These are phyloP conservation scores for Hypomyces rosellus DNA, from an alignment of 2,329 filamentous ascomycete species.

Conservation along the genomic window DNA sequence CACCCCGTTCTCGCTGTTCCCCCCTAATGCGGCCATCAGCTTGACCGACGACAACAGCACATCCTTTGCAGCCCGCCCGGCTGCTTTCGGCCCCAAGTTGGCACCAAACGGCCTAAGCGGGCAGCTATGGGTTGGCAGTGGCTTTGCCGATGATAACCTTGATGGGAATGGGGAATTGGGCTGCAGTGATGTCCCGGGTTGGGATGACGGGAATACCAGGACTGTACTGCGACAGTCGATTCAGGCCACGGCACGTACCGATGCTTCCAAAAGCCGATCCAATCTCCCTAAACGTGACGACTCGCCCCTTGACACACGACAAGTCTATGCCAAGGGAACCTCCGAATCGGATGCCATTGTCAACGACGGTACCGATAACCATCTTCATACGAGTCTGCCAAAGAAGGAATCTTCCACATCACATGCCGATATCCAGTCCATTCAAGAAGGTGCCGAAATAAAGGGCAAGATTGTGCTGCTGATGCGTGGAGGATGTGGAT, in stretches of 20 bases:
- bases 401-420: slow-evolving; percentile 33
- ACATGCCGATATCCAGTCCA: slow-evolving; percentile 87
- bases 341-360: slow-evolving; percentile 18
- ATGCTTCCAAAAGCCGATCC: slow-evolving; percentile 13
- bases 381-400: slow-evolving; percentile 56
- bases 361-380: slow-evolving; percentile 78
- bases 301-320: slow-evolving; percentile 22
- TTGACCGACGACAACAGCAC: slow-evolving; percentile 97
- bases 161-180: slow-evolving; percentile 78
- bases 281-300: slow-evolving; percentile 15
- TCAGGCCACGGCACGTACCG: slow-evolving; percentile 21
- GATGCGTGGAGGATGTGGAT: slow-evolving; percentile 89
- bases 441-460: slow-evolving; percentile 90
- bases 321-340: slow-evolving; percentile 16
- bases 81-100: slow-evolving; percentile 81
- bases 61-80: slow-evolving; percentile 87
- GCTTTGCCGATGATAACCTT: slow-evolving; percentile 75
- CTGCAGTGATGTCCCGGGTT: slow-evolving; percentile 89
- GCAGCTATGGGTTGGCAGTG: slow-evolving; percentile 87
- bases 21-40: slow-evolving; percentile 90
- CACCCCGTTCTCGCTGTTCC: slow-evolving; percentile 80
- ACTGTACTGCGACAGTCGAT: slow-evolving; percentile 35
- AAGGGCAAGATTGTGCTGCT: slow-evolving; percentile 86
- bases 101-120: slow-evolving; percentile 74
- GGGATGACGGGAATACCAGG: slow-evolving; percentile 58